Percentiles rank a stretch among this genome's conserved stretches.
These are phyloP conservation scores for Chrysoporthe austroafricana DNA, from an alignment of 2,329 filamentous ascomycete species.

Conservation along the genomic window DNA sequence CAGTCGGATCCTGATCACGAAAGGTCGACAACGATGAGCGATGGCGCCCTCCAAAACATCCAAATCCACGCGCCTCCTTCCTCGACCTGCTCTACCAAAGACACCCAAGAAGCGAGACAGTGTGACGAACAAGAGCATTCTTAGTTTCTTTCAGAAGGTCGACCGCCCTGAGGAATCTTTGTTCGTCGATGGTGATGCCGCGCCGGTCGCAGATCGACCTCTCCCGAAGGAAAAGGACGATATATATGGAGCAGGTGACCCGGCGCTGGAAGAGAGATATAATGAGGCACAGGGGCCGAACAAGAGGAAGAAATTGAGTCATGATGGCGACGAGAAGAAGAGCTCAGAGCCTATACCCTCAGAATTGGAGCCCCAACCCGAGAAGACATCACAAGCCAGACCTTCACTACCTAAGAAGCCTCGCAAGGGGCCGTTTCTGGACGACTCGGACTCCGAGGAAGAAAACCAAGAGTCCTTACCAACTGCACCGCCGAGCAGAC, in stretches of 20 bases:
- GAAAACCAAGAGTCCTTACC: conserved; percentile 35
- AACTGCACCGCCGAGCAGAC: not conserved
- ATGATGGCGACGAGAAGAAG: conserved; percentile 26
- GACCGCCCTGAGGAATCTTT: conserved; percentile 62
- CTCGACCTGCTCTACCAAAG: conserved; percentile 31
- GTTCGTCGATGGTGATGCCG: conserved; percentile 47
- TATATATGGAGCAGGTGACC: conserved; percentile 29
- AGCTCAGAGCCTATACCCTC: conserved; percentile 22
- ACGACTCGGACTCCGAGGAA: conserved; percentile 67
- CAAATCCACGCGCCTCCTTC: conserved; percentile 18
- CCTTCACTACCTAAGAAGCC: conserved; percentile 35
- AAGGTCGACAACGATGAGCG: not conserved
- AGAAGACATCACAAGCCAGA: conserved; percentile 4
- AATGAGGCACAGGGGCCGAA: conserved; percentile 43
- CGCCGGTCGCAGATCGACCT: conserved; percentile 20
- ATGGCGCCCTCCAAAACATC: conserved; percentile 26
- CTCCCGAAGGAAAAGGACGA: conserved; percentile 24
- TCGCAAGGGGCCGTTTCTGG: conserved; percentile 65
- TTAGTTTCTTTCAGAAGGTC: conserved; percentile 76
- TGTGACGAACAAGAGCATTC: conserved; percentile 64
- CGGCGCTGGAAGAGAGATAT: conserved; percentile 36
- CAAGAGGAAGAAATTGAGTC: conserved; percentile 49
- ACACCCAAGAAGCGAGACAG: conserved; percentile 39
- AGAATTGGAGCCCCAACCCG: conserved; percentile 27
- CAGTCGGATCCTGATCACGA: not conserved